Evolutionary conservation across 2,329 filamentous ascomycete genomes (phyloP).

Genomic region (Orbilia javanica): DNA sequence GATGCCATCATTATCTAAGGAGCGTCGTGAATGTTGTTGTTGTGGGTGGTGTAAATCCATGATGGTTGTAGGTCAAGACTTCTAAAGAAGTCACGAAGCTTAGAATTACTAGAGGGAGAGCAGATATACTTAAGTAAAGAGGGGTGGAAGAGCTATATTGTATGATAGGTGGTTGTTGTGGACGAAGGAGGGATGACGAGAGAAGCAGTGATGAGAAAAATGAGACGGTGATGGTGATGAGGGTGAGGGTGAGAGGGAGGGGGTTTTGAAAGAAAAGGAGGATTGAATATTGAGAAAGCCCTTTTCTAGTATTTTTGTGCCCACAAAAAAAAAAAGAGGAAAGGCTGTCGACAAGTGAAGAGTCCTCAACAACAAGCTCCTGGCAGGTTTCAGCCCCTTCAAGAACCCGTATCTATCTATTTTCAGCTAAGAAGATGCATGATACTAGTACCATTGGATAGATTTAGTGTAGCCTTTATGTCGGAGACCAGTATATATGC

Average conservation of each 20-base stretch:
- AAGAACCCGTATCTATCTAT: background rate
- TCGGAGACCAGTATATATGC: no score
- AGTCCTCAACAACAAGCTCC: background rate
- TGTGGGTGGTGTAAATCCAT: background rate
- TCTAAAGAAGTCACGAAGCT: background rate
- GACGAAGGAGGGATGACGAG: conserved; percentile 4
- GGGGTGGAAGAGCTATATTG: background rate
- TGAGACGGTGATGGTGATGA: background rate
- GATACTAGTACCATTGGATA: background rate
- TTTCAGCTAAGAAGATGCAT: background rate
- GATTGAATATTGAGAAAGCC: background rate
- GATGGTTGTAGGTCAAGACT: background rate
- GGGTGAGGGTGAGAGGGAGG: background rate
- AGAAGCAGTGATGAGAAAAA: background rate
- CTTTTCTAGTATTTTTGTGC: background rate
- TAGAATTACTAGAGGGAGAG: background rate
- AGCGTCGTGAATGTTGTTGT: background rate
- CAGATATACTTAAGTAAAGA: background rate
- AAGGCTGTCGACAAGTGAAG: background rate
- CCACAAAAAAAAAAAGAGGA: background rate
- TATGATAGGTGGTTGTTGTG: background rate
- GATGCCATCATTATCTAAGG: background rate
- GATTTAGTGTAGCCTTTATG: no score
- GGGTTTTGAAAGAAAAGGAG: background rate
- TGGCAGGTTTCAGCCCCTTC: background rate